Evolutionary conservation across 176 grass and related monocot genomes (phyloP).

Genomic region (Hordeum marinum): DNA sequence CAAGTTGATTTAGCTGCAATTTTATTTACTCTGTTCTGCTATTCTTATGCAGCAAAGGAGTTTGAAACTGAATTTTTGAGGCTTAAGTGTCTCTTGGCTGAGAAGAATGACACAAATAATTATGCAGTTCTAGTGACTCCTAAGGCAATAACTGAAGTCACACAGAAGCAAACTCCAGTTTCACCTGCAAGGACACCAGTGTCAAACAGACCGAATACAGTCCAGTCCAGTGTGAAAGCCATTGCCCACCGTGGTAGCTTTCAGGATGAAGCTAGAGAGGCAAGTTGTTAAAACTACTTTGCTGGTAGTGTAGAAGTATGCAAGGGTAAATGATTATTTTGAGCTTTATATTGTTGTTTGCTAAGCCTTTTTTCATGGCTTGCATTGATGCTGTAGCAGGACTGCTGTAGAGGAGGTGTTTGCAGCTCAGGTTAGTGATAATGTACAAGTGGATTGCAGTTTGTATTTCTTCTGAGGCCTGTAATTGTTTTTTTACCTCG

Average conservation of each 20-base stretch:
- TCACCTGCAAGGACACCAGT: slow-evolving; percentile 4
- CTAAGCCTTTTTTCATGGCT: slow-evolving; percentile 17
- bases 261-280: slow-evolving; percentile 17
- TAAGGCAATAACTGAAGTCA: neutral
- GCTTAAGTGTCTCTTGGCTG: slow-evolving; percentile 46
- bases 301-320: neutral
- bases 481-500: neutral
- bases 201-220: neutral
- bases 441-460: neutral
- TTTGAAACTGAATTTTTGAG: slow-evolving; percentile 48
- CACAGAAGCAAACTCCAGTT: slow-evolving; percentile 6
- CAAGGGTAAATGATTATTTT: neutral
- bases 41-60: slow-evolving; percentile 44
- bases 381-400: slow-evolving; percentile 44
- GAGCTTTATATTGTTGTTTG: slow-evolving; percentile 13
- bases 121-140: neutral
- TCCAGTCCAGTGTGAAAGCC: neutral
- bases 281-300: slow-evolving; percentile 12
- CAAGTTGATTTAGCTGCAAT: neutral
- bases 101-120: slow-evolving; percentile 37
- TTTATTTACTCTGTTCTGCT: neutral
- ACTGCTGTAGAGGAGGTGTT: slow-evolving; percentile 28
- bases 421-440: slow-evolving; percentile 42
- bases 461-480: neutral
- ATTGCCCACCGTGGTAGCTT: neutral